Base-by-base conservation (phyloP, 768 basidiomycete species). In the Crassisporium funariophilum region DNA sequence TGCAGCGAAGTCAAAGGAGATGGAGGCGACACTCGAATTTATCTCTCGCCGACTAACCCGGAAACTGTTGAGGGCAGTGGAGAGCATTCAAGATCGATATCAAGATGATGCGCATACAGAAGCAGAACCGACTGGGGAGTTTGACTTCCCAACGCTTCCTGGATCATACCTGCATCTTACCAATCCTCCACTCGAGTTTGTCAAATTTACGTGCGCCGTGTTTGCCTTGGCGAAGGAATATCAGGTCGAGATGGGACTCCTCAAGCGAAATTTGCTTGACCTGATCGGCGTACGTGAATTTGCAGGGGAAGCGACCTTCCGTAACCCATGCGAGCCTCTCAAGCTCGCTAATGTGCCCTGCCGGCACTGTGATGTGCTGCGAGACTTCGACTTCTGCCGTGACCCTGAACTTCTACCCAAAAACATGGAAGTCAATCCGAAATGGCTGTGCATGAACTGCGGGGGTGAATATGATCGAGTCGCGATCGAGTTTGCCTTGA, bases 321-420 rank as follows among this genome's bases (percentile, higher is more conserved):
- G 82, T 43, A 97, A 97, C 62, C 95, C 95, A 0, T 98, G 94
- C 69, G 86, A 92, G 61, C 82, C 90, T 7, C 76, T 95, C 45
- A 87, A 88, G 56, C 66, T 98, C 20, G 73, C 84, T 35, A 90
- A 90, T 62, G 87, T 98, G 27, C 89, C 95, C 22, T 98, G 95
- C 63, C 82, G 80, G 33, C 81, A 85, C 58, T 98, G 91, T 68
- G 94, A 93, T 63, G 69, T 74, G 11, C 76, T 94, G 49, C 82
- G 88, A 2, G 93, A 95, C 63, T 90, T 99, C 58, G 97, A 99
- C 65, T 89, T 99, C 59, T 98, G 95, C 63, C 82, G 95, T 12
- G 95, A 98, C 67, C 77, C 83, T 9, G 88, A 92, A 48, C 75
- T 97, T 31, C 73, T 91, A 34, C 84, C 90, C 8, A 72, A 72